Evolutionary conservation across 441 rosid species (phyloP).

Genomic region (Aleurites moluccanus): DNA sequence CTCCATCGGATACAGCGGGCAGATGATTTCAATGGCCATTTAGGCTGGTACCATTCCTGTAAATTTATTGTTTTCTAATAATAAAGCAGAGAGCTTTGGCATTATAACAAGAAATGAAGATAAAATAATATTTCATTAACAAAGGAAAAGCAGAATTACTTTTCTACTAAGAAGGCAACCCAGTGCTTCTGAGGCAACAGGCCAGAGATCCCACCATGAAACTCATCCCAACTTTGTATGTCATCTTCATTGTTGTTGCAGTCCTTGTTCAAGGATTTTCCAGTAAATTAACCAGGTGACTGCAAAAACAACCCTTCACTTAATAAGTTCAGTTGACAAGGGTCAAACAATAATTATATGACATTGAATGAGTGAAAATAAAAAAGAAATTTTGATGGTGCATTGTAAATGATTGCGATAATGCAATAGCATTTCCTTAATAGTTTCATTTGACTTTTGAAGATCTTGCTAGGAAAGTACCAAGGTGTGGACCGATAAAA

Average conservation of each 20-base stretch:
- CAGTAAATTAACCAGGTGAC: slow-evolving; percentile 49
- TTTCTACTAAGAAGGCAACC: slow-evolving; percentile 74
- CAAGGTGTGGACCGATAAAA: not conserved
- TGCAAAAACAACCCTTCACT: slow-evolving; percentile 19
- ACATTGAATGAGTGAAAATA: too few species aligned
- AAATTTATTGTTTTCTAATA: slow-evolving; percentile 62
- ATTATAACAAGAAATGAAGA: slow-evolving; percentile 61
- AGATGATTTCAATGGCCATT: slow-evolving; percentile 60
- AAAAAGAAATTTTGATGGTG: not conserved
- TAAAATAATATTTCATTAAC: too few species aligned
- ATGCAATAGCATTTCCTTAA: not conserved
- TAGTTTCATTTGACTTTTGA: slow-evolving; percentile 13
- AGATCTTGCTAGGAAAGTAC: slow-evolving; percentile 9
- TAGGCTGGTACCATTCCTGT: slow-evolving; percentile 76
- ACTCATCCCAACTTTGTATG: slow-evolving; percentile 42
- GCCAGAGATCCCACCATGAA: slow-evolving; percentile 39
- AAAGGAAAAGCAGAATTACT: too few species aligned
- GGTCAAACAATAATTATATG: too few species aligned
- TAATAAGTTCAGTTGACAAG: too few species aligned
- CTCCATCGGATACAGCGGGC: slow-evolving; percentile 31
- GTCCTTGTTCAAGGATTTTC: slow-evolving; percentile 40
- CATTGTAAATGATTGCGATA: not conserved
- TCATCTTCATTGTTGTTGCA: slow-evolving; percentile 23
- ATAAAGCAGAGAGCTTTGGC: slow-evolving; percentile 76
- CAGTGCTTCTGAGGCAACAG: slow-evolving; percentile 77